Evolutionary conservation across 306 rosid genomes (phyloP).

Genomic region (Ochetophila trinervis): DNA sequence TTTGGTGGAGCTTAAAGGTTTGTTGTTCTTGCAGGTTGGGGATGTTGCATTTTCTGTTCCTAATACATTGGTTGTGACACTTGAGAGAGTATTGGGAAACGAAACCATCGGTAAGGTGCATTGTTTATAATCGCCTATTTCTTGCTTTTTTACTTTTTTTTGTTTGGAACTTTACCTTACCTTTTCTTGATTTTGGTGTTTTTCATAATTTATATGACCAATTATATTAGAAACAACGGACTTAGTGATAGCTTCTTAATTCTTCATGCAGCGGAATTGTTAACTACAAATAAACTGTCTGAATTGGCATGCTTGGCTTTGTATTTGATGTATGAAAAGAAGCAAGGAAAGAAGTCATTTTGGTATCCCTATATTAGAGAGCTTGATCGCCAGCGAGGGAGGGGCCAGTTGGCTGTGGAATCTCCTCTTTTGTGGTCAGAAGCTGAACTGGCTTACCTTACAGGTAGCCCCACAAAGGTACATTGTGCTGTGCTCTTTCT

Average conservation of each 20-base stretch:
- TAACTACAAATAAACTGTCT: conserved; percentile 90
- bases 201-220: too few species aligned
- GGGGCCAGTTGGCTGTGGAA: conserved; percentile 91
- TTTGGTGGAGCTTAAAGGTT: neutral
- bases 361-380: conserved; percentile 91
- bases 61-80: conserved; percentile 78
- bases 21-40: conserved; percentile 55
- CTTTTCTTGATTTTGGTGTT: too few species aligned
- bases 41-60: conserved; percentile 93
- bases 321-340: conserved; percentile 98
- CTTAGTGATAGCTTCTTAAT: conserved; percentile 18
- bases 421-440: conserved; percentile 95
- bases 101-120: conserved; percentile 83
- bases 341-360: conserved; percentile 95
- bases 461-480: conserved; percentile 92
- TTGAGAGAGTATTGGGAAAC: conserved; percentile 89
- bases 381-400: conserved; percentile 96
- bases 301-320: conserved; percentile 98
- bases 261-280: conserved; percentile 74
- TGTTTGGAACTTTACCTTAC: too few species aligned
- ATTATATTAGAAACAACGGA: too few species aligned
- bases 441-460: conserved; percentile 74
- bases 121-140: conserved; percentile 4
- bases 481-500: neutral
- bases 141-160: too few species aligned